Base-by-base conservation (phyloP, 108 stramenopile species). In the Nitzschia sp. region DNA sequence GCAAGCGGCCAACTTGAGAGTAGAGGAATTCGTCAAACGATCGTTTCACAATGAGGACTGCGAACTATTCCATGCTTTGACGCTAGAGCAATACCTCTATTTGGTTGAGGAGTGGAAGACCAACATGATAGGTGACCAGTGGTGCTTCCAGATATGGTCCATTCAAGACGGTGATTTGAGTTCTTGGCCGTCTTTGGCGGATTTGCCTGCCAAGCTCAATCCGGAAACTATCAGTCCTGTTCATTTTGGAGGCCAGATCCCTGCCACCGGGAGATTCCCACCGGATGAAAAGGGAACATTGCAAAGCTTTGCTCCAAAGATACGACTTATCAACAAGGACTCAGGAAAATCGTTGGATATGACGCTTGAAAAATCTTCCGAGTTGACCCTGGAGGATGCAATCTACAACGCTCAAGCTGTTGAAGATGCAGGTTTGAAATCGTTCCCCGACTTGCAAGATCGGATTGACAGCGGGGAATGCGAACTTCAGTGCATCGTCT, bases 1-100 rank as follows among this genome's bases (percentile, higher is more conserved):
- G 4, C 68, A 64, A 52, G 76, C 76, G 29, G 61, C 69, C 16
- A 33, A 62, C 21, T 30, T 77, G 36, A 62, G 76, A 63, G 76
- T 69, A 45, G 69, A 77, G 33, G 76, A 77, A 48, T 77, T 77
- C 22, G 76, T 77, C 23, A 67, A 70, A 34, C 62, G 76, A 38
- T 69, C 53, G 22, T 76, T 77, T 45, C 45, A 55, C 46, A 77
- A 77, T 29, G 41, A 68, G 26, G 48, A 65, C 56, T 70, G 67
- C 52, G 76, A 70, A 36, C 63, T 77, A 22, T 77, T 70, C 45
- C 69, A 77, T 44, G 68, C 76, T 9, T 53, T 77, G 56, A 77
- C 76, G 1, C 16, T 58, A 25, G 76, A 77, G 41, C 76, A 77
- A 17, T 77, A 65, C 48, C 21, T 70, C 0, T 64, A 59, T 22